Base-by-base conservation (phyloP, 306 rosid genomes). In the Dryas octopetala region DNA sequence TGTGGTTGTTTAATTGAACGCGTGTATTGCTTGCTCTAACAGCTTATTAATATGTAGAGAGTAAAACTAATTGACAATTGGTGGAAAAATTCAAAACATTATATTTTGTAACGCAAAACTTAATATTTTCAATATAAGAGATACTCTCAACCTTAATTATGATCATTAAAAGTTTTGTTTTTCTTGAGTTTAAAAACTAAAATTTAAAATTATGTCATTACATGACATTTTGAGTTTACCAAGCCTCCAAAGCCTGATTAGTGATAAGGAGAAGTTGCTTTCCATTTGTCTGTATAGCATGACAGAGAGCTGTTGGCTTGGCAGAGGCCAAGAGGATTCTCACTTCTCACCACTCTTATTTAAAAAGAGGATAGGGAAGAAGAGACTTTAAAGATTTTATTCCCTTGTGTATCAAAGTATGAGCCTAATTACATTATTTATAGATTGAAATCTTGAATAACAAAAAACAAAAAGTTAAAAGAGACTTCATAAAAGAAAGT, bases 321-420 rank as follows among this genome's bases (percentile, higher is more conserved):
- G 14, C 58, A 48, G 57, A 12, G 13, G 28, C 62, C 62, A 61
- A 61, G 66, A 11, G n/a, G 16, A 38, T 62, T 32, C 44, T 61
- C 65, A 28, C 9, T 11, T 8, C 65, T 50, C 19, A 57, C 12
- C 19, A 14, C 8, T 17, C 6, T 9, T 7, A 14, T 50, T 51
- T 28, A 4, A 15, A 14, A 23, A n/a, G 49, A n/a, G 13, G 47
- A 68, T 0, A 6, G 26, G 49, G 43, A 43, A 0, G 5, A 47
- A 19, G 17, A 28, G 47, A 46, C 43, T 28, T 68, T 8, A 6
- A 38, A 45, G 32, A 68, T 58, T 60, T 68, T 48, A 79, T 76
- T 71, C 81, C 59, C 62, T 57, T 12, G 44, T 73, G 84, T 85
- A 84, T 81, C 79, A 75, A 84, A 88, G 86, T 83, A 85, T 66